Evolutionary conservation across 768 basidiomycete species (phyloP).

Genomic region (Lanmaoa pseudosensibilis): DNA sequence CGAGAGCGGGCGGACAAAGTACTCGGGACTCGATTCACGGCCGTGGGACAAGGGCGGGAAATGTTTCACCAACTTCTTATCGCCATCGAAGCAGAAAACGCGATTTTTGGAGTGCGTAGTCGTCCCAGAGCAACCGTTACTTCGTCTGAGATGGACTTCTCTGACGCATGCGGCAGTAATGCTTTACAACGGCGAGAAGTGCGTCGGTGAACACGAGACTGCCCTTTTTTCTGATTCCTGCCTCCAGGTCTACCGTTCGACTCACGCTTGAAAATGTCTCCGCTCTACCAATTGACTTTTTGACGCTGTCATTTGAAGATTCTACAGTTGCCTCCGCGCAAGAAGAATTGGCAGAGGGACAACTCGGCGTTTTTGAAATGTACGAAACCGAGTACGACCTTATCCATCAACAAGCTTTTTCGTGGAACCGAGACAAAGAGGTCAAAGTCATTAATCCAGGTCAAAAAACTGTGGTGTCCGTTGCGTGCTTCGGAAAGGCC

Average conservation of each 20-base stretch:
- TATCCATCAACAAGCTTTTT: slow-evolving; percentile 75
- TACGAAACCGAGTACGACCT: slow-evolving; percentile 90
- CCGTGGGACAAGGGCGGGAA: slow-evolving; percentile 55
- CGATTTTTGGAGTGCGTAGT: slow-evolving; percentile 80
- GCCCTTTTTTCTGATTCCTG: slow-evolving; percentile 2
- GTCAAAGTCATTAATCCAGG: slow-evolving; percentile 60
- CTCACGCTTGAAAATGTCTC: slow-evolving; percentile 92
- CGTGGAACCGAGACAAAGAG: slow-evolving; percentile 56
- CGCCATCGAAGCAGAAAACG: slow-evolving; percentile 28
- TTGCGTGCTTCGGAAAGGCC: slow-evolving; percentile 85
- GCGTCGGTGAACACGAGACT: slow-evolving; percentile 25
- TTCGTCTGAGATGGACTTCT: slow-evolving; percentile 85
- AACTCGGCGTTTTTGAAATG: slow-evolving; percentile 77
- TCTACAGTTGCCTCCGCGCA: slow-evolving; percentile 79
- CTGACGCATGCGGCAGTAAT: slow-evolving; percentile 91
- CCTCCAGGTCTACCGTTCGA: slow-evolving; percentile 71
- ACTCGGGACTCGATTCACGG: slow-evolving; percentile 68
- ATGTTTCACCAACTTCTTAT: slow-evolving; percentile 34
- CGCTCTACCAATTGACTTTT: slow-evolving; percentile 74
- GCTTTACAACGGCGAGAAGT: slow-evolving; percentile 95
- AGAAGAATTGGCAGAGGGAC: slow-evolving; percentile 74
- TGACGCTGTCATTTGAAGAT: slow-evolving; percentile 87
- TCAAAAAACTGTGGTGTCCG: slow-evolving; percentile 62
- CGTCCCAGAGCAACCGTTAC: slow-evolving; percentile 81
- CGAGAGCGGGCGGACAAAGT: slow-evolving; percentile 73